phyloP scores from a whole-genome alignment of 1,284 basidiomycete genomes.

The Ceratobasidium theobromae region DNA sequence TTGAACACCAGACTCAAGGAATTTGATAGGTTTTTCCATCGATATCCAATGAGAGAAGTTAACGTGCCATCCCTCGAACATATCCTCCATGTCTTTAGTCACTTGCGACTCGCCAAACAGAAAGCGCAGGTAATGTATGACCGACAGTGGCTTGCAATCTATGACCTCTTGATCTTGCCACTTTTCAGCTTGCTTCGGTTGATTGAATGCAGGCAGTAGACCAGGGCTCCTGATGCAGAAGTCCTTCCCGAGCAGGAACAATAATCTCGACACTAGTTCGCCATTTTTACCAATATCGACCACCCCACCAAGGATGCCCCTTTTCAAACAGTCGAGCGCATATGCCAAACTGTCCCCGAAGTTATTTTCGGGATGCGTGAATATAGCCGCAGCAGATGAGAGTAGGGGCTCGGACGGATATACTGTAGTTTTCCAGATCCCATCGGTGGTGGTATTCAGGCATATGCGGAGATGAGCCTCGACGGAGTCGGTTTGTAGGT shows the following conservation, averaged over 20 bases:
- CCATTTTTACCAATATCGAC: background rate
- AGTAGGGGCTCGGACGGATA: slow-evolving; percentile 14
- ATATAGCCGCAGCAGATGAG: background rate
- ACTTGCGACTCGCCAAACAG: background rate
- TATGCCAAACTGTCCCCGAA: background rate
- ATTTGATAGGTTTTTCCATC: background rate
- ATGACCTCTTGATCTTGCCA: background rate
- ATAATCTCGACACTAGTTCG: background rate
- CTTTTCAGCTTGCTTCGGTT: background rate
- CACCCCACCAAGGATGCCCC: background rate
- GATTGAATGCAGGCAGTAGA: background rate
- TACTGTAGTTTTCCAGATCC: background rate
- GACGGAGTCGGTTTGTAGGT: background rate
- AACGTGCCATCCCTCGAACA: background rate
- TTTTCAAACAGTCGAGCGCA: background rate
- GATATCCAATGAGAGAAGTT: slow-evolving; percentile 12
- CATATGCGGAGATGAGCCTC: background rate
- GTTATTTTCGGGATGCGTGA: background rate
- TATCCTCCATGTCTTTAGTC: no score
- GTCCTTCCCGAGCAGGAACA: background rate
- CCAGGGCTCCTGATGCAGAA: background rate
- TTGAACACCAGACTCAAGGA: no score
- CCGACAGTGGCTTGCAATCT: background rate
- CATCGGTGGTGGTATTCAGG: background rate
- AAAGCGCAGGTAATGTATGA: background rate